Evolutionary conservation across 345 rosid genomes (phyloP).

Genomic region (Heritiera fomes): DNA sequence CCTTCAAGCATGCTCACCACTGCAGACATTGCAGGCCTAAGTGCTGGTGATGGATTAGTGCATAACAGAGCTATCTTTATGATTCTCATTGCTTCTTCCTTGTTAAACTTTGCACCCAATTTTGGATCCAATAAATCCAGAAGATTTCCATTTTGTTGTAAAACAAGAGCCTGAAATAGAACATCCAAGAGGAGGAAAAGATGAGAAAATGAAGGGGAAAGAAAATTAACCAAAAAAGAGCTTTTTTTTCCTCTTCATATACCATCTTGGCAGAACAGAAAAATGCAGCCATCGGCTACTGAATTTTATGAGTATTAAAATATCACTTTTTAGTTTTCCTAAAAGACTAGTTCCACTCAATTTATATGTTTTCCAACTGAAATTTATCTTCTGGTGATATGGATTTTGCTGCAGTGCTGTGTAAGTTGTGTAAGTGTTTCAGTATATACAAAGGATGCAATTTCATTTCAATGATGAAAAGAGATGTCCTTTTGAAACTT

Average conservation of each 20-base stretch:
- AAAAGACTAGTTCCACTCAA: not conserved
- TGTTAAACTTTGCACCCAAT: conserved; percentile 34
- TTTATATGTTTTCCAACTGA: not conserved
- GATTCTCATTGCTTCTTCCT: conserved; percentile 49
- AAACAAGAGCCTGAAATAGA: conserved; percentile 40
- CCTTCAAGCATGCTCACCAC: conserved; percentile 59
- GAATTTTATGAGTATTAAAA: not conserved
- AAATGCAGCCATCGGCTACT: not conserved
- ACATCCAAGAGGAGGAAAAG: not conserved
- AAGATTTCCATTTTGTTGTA: conserved; percentile 40
- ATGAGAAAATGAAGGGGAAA: not conserved
- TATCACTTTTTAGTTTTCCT: not conserved
- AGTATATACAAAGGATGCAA: not conserved
- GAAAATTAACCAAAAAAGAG: not conserved
- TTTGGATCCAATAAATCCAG: conserved; percentile 42
- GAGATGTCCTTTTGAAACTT: not conserved
- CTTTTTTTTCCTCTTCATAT: not conserved
- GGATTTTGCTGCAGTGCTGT: not conserved
- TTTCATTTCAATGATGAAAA: not conserved
- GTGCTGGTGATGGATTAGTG: conserved; percentile 49
- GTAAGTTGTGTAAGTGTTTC: not conserved
- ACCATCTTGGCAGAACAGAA: not conserved
- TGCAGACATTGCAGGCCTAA: conserved; percentile 54
- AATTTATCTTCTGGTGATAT: not conserved
- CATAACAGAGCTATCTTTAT: conserved; percentile 50